A percentile compares a stretch with the other conserved stretches of the same genome.
These are phyloP conservation scores for Lichtheimia ornata DNA, from an alignment of 371 early-diverging fungal genomes.

Conservation along the genomic window DNA sequence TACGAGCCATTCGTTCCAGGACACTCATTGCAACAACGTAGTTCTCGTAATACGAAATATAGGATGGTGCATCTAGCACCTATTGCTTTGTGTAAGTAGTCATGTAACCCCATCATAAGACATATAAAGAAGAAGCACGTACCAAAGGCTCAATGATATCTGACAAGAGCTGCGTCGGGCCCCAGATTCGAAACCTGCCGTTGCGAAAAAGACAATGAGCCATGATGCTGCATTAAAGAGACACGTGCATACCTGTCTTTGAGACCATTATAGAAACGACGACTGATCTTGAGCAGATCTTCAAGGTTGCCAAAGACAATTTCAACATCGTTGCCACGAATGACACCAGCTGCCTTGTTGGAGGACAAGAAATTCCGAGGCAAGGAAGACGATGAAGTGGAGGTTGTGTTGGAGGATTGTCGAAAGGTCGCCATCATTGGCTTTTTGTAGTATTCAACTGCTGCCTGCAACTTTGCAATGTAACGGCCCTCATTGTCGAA, in stretches of 20 bases:
- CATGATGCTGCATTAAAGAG: background rate
- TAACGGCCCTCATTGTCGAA: conserved; percentile 21
- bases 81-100: background rate
- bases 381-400: conserved; percentile 8
- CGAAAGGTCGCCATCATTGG: conserved; percentile 20
- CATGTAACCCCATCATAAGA: background rate
- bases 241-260: conserved; percentile 19
- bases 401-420: conserved; percentile 2
- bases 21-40: conserved; percentile 17
- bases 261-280: conserved; percentile 12
- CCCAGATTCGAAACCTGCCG: conserved; percentile 29
- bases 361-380: conserved; percentile 18
- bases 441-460: conserved; percentile 22
- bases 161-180: conserved; percentile 26
- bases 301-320: conserved; percentile 23
- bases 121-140: conserved; percentile 1
- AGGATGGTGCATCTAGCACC: conserved; percentile 16
- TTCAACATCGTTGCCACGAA: conserved; percentile 19
- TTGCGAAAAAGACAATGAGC: background rate
- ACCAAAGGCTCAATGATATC: conserved; percentile 23
- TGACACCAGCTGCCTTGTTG: conserved; percentile 10
- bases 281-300: conserved; percentile 13
- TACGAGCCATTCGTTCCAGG: conserved; percentile 17
- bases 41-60: conserved; percentile 19
- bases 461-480: conserved; percentile 23